Evolutionary conservation across 495 filamentous ascomycete genomes (phyloP).

Genomic region (Cercophora scortea): DNA sequence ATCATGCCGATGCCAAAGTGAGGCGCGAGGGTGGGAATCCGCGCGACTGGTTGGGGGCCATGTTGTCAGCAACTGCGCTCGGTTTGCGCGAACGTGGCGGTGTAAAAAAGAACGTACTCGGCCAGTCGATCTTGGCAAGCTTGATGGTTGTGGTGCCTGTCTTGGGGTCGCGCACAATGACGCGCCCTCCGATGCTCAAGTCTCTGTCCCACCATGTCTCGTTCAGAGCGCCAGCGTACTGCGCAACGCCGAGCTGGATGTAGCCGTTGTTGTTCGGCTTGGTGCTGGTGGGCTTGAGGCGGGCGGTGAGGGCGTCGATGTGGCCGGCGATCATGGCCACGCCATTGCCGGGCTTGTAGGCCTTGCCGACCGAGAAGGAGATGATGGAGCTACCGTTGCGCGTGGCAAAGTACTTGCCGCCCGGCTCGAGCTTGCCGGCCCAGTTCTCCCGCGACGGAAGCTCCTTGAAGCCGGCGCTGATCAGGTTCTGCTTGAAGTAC

Average conservation of each 20-base stretch:
- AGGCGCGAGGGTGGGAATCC: constrained; percentile 85
- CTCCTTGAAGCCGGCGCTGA: constrained; percentile 62
- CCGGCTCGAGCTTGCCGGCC: constrained; percentile 62
- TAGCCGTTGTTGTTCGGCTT: constrained; percentile 75
- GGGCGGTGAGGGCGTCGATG: constrained; percentile 84
- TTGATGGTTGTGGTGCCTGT: constrained; percentile 74
- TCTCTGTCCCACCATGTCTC: constrained; percentile 93
- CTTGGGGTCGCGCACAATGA: constrained; percentile 65
- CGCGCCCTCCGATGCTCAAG: constrained; percentile 79
- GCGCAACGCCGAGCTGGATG: constrained; percentile 83
- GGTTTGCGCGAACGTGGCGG: not conserved
- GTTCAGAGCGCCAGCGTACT: constrained; percentile 81
- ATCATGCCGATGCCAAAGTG: constrained; percentile 80
- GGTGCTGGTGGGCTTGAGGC: constrained; percentile 80
- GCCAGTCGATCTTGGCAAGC: constrained; percentile 87
- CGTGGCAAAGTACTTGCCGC: constrained; percentile 82
- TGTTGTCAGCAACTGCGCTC: not conserved
- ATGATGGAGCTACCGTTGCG: constrained; percentile 83
- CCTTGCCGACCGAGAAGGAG: constrained; percentile 75
- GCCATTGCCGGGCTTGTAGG: constrained; percentile 82
- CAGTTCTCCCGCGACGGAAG: constrained; percentile 75
- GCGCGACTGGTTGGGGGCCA: constrained; percentile 48
- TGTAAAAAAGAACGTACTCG: constrained; percentile 34
- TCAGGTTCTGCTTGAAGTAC: constrained; percentile 64
- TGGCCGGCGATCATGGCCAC: constrained; percentile 76